Evolutionary conservation across 257 asterid genomes (phyloP).

Genomic region (Mitragyna speciosa): DNA sequence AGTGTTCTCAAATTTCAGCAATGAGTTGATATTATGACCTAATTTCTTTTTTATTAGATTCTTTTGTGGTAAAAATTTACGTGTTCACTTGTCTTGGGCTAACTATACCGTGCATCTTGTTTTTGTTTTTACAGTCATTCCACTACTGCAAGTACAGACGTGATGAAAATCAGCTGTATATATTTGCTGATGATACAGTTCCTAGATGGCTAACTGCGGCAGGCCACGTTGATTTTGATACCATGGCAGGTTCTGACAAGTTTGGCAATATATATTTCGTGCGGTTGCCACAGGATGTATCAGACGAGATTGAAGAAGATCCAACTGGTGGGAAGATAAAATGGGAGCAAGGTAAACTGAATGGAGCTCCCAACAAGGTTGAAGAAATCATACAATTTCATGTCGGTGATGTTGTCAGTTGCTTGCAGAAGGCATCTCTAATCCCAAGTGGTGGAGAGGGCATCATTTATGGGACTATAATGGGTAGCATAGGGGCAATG

Average conservation of each 20-base stretch:
- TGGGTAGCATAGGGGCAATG: constrained; percentile 96
- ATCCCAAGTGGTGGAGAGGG: constrained; percentile 98
- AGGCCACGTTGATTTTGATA: constrained; percentile 88
- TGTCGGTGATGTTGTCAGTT: constrained; percentile 85
- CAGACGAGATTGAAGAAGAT: constrained; percentile 99
- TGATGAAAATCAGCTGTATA: constrained; percentile 94
- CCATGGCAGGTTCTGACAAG: constrained; percentile 97
- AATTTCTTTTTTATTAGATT: background rate
- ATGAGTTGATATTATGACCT: background rate
- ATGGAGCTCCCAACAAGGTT: constrained; percentile 98
- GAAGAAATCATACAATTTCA: constrained; percentile 97
- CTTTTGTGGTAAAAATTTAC: background rate
- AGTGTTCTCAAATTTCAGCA: background rate
- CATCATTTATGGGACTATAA: constrained; percentile 83
- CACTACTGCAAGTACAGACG: constrained; percentile 99
- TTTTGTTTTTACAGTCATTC: constrained; percentile 65
- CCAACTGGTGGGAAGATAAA: constrained; percentile 99
- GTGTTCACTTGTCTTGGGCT: background rate
- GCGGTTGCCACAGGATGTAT: constrained; percentile 92
- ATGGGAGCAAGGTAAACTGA: constrained; percentile 99
- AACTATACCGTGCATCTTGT: background rate
- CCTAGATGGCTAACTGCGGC: constrained; percentile 97
- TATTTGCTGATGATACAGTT: constrained; percentile 97
- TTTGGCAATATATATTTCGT: constrained; percentile 92
- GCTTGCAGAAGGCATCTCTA: constrained; percentile 88